Percentiles rank a stretch among this genome's conserved stretches.
These are phyloP conservation scores for Curvularia sp. DNA, from an alignment of 2,329 filamentous ascomycete genomes.

Conservation along the genomic window DNA sequence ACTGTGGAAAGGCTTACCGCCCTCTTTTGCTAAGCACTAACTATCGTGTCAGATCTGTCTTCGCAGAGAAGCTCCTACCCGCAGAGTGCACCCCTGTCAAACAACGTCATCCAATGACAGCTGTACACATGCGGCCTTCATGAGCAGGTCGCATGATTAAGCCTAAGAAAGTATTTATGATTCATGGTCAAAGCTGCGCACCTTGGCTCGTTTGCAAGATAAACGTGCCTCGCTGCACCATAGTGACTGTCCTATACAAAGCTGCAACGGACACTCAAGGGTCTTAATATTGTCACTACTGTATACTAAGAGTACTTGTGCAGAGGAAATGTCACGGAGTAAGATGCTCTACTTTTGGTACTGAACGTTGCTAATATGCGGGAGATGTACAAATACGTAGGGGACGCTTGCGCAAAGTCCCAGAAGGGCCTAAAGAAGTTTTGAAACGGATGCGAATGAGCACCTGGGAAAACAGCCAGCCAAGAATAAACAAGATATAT, in stretches of 20 bases:
- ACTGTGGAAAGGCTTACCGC: too few relatives aligned
- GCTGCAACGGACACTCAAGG: background rate
- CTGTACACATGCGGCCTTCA: too few relatives aligned
- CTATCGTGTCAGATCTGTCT: too few relatives aligned
- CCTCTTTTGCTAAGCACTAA: too few relatives aligned
- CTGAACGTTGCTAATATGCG: background rate
- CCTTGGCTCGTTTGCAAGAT: too few relatives aligned
- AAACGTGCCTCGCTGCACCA: too few relatives aligned
- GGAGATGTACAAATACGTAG: background rate
- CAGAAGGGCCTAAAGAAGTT: background rate
- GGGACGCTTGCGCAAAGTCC: background rate
- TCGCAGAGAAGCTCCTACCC: too few relatives aligned
- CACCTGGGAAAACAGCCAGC: slow-evolving; percentile 2
- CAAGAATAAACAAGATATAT: slow-evolving; percentile 1
- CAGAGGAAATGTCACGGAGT: background rate
- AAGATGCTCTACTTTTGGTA: background rate
- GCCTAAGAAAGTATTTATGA: too few relatives aligned
- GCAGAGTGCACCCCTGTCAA: too few relatives aligned
- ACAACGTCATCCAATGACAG: too few relatives aligned
- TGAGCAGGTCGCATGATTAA: too few relatives aligned
- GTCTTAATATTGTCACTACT: background rate
- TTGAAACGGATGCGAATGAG: slow-evolving; percentile 1
- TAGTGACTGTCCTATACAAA: background rate
- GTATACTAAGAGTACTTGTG: background rate
- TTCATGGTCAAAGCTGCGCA: too few relatives aligned